Base-by-base conservation (phyloP, 2,329 filamentous ascomycete genomes). In the Alternaria sp. region DNA sequence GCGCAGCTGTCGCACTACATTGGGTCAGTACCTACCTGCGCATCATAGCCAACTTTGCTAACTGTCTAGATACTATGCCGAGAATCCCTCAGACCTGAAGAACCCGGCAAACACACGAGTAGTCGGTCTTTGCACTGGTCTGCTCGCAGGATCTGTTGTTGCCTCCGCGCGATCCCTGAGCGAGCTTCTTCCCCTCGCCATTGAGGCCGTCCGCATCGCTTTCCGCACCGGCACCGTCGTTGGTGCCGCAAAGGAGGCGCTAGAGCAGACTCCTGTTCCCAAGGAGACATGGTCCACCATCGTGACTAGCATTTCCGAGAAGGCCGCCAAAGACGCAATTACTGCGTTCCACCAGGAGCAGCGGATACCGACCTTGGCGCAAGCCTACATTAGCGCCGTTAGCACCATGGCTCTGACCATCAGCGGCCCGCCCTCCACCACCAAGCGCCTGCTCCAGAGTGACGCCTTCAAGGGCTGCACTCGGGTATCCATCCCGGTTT, bases 1-100 rank as follows among this genome's bases (percentile, higher is more conserved):
- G 83, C 88, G 56, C 90, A 92, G 76, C 77, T 91, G 57, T 87
- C 86, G 51, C 89, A 91, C 75, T 91, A 90, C 78, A 89, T 92
- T 66, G 88, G 90, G 86, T 90, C 81, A 72, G 87, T 83, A 56
- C n/a, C 11, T 9, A 7, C 9, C 13, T 11, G 32, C 13, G 7
- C 28, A 45, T 11, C 5, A 9, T 26, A 10, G 26, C 21, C n/a
- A 43, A 36, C 52, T 44, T 44, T 56, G 67, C 79, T 81, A 70
- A 82, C 73, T 51, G 26, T 15, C 9, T 51, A 74, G 65, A 44
- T 85, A 84, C 75, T 86, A 82, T 69, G 80, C 79, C 30, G 83
- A 84, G 80, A 87, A 82, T 82, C 86, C 79, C 75, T 84, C 77
- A 81, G 88, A 84, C 79, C 81, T 78, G 75, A 86, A 73, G 65